These are phyloP conservation scores for Mycena maculata DNA, from an alignment of 768 basidiomycete species.

Conservation along the genomic window DNA sequence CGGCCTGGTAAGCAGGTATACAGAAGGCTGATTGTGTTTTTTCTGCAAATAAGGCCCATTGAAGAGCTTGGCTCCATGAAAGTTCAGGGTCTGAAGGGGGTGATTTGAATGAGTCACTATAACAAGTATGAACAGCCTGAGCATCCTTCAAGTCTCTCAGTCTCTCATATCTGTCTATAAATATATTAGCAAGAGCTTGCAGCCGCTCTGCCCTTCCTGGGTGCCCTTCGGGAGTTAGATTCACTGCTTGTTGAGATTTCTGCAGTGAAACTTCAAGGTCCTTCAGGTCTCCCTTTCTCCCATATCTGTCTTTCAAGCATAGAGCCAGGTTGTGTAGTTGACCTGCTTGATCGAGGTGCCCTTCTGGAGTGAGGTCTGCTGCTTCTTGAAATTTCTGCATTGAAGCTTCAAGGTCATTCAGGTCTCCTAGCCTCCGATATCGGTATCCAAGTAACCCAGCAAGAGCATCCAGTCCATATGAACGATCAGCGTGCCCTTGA, in stretches of 20 bases:
- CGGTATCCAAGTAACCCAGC: too few relatives aligned
- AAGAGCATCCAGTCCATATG: too few relatives aligned
- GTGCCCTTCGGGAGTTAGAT: not conserved
- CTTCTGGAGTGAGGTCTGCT: not conserved
- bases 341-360: not conserved
- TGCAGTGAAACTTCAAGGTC: not conserved
- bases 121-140: not conserved
- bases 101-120: not conserved
- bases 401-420: too few relatives aligned
- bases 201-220: not conserved
- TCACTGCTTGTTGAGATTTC: not conserved
- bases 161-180: not conserved
- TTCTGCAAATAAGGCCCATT: not conserved
- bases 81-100: not conserved
- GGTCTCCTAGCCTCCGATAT: too few relatives aligned
- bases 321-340: not conserved
- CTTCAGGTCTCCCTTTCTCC: not conserved
- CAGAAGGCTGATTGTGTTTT: not conserved
- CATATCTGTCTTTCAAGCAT: not conserved
- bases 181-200: not conserved
- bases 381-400: not conserved
- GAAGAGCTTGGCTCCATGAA: not conserved
- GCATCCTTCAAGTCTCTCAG: not conserved
- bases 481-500: too few relatives aligned
- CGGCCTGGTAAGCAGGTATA: not conserved